Evolutionary conservation across 2,329 filamentous ascomycete species (phyloP).

Genomic region (Trichocomaceae sp.): DNA sequence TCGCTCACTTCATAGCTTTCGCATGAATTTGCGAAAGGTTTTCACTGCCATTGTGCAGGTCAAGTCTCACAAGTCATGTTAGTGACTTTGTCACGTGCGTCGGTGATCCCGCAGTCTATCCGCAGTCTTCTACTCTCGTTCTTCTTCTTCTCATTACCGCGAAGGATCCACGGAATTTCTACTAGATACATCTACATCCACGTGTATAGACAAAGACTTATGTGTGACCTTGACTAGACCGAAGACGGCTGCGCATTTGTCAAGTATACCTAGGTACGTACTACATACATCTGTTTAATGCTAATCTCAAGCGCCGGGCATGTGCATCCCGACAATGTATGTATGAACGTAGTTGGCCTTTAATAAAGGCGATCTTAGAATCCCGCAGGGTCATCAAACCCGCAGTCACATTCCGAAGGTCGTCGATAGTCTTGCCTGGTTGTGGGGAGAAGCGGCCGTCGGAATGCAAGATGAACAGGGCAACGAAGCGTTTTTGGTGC

Average conservation of each 20-base stretch:
- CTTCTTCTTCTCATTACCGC: not conserved
- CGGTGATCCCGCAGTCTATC: not conserved
- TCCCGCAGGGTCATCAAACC: not conserved
- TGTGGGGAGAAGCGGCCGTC: constrained; percentile 8
- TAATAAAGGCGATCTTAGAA: not conserved
- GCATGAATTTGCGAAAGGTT: not conserved
- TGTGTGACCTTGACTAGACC: constrained; percentile 6
- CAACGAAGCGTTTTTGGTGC: constrained; percentile 2
- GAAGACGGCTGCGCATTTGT: not conserved
- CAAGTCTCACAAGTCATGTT: not conserved
- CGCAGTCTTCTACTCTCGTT: not conserved
- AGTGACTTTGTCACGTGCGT: not conserved
- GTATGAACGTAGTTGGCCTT: not conserved
- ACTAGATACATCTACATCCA: not conserved
- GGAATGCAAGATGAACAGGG: constrained; percentile 10
- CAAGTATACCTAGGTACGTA: not conserved
- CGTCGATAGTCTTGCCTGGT: constrained; percentile 2
- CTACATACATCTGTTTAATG: not conserved
- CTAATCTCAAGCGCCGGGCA: not conserved
- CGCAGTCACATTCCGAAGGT: constrained; percentile 11
- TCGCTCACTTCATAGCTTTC: not conserved
- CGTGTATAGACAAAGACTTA: not conserved
- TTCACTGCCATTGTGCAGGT: not conserved
- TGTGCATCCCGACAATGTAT: not conserved
- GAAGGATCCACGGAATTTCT: not conserved